Evolutionary conservation across 2,329 filamentous ascomycete species (phyloP).

Genomic region (Colletotrichum spinosum): DNA sequence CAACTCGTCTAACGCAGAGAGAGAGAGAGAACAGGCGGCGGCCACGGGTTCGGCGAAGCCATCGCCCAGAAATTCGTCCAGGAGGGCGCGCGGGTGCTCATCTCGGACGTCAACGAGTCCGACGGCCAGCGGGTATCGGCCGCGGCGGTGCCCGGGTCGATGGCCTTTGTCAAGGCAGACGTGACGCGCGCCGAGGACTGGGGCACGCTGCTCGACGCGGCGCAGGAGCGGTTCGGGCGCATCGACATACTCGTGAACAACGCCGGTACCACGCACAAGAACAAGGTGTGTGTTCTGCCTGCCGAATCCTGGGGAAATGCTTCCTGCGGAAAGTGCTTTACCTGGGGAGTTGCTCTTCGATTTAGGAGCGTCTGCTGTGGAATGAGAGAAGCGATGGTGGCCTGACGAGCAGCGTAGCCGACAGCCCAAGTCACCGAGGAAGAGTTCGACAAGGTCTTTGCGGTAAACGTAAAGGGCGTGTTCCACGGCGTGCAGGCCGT

Average conservation of each 20-base stretch:
- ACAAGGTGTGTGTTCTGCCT: slow-evolving; percentile 53
- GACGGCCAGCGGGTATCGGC: slow-evolving; percentile 61
- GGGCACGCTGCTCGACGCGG: slow-evolving; percentile 59
- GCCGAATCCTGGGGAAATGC: background rate
- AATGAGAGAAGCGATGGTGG: no score
- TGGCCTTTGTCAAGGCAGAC: slow-evolving; percentile 57
- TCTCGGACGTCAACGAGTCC: slow-evolving; percentile 69
- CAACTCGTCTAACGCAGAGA: background rate
- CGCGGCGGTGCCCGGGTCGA: slow-evolving; percentile 31
- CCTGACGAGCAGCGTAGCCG: slow-evolving; percentile 45
- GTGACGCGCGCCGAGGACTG: slow-evolving; percentile 66
- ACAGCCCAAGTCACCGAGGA: slow-evolving; percentile 72
- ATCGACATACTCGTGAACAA: slow-evolving; percentile 73
- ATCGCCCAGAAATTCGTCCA: slow-evolving; percentile 69
- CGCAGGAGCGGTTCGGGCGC: slow-evolving; percentile 59
- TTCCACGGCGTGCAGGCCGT: slow-evolving; percentile 68
- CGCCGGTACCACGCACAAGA: slow-evolving; percentile 68
- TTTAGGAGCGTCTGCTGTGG: no score
- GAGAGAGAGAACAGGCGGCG: slow-evolving; percentile 12
- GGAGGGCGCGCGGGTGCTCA: slow-evolving; percentile 71
- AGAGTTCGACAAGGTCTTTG: slow-evolving; percentile 75
- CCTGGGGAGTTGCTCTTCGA: no score
- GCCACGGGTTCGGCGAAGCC: slow-evolving; percentile 69
- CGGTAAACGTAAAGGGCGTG: slow-evolving; percentile 76
- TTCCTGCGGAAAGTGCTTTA: background rate